Base-by-base conservation (phyloP, 257 asterid genomes). In the Fraxinus cuspidata region DNA sequence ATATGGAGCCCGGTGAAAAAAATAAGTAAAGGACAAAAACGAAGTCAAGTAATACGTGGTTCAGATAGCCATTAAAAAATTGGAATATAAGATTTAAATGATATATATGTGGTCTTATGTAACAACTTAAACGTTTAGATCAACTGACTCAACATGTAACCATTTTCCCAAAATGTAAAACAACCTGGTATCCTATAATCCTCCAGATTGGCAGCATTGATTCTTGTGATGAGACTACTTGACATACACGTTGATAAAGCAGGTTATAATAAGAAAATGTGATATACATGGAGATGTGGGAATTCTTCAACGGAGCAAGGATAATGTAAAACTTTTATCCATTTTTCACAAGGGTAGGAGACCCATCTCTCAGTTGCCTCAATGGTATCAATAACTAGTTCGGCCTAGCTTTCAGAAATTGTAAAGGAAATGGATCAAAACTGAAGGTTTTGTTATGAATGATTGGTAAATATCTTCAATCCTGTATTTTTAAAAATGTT, bases 1-100 rank as follows among this genome's bases (percentile, higher is more conserved):
- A 53, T 84, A 77, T 72, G 74, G 63, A 29, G 60, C 32, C 72
- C 80, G 76, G 73, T 66, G 63, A 42, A 69, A 32, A 72, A 51
- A 75, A 69, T 28, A 27, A 60, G 29, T 19, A 79, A 74, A 49
- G 77, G 25, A 77, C 69, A 3, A 63, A 9, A 69, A 76, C 31
- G 56, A 25, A 38, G 77, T 65, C 18, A 23, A 28, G 58, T 49
- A 34, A 76, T 4, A 18, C 65, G 40, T 23, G 78, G 73, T 44
- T 56, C 78, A 71, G 72, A 67, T 70, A 18, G 80, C 74, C 65
- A 75, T 32, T 60, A 63, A 38, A 60, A n/a, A 42, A 10, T 11
- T 42, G 15, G 49, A 42, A 42, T 2, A 42, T 11, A 53, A 21
- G 25, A 53, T 53, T 53, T 53, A 21, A 53, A n/a, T 18, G 23